These are phyloP conservation scores for Hamamelis virginiana DNA, from an alignment of 164 flowering plant species.

Conservation along the genomic window DNA sequence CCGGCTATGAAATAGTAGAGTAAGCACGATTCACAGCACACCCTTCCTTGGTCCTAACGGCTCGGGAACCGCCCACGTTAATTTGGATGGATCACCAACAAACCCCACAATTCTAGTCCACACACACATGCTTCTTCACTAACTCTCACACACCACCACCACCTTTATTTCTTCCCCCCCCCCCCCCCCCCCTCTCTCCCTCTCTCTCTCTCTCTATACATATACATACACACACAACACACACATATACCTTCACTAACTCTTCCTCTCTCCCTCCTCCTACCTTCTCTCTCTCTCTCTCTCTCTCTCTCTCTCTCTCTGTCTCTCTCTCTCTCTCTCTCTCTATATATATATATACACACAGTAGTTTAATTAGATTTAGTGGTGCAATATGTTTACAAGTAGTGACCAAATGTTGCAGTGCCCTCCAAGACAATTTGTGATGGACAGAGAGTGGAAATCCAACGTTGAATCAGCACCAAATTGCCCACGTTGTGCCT, in stretches of 20 bases:
- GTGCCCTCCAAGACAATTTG: slow-evolving; percentile 16
- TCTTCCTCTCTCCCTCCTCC: background rate
- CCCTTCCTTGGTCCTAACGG: slow-evolving; percentile 35
- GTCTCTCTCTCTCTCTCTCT: slow-evolving; percentile 3
- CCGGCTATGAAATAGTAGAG: slow-evolving; percentile 13
- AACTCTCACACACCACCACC: background rate
- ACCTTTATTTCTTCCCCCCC: background rate
- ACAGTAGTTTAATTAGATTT: no score
- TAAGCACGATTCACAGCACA: background rate
- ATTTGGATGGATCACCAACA: background rate
- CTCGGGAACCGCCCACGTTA: slow-evolving; percentile 45
- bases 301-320: background rate
- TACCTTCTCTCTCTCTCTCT: background rate
- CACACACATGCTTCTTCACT: background rate
- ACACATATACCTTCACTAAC: background rate
- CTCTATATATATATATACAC: no score
- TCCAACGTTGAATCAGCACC: slow-evolving; percentile 35
- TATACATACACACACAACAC: no score
- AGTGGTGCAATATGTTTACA: slow-evolving; percentile 8
- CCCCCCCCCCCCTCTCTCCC: slow-evolving; percentile 5
- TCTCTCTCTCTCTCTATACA: background rate
- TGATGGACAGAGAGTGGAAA: slow-evolving; percentile 30
- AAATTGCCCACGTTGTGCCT: slow-evolving; percentile 61
- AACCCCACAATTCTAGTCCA: background rate
- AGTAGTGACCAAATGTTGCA: slow-evolving; percentile 15